A percentile compares a stretch with the other conserved stretches of the same genome.
phyloP scores from a whole-genome alignment of 1,284 basidiomycete species.

The Mrakiaceae sp. region DNA sequence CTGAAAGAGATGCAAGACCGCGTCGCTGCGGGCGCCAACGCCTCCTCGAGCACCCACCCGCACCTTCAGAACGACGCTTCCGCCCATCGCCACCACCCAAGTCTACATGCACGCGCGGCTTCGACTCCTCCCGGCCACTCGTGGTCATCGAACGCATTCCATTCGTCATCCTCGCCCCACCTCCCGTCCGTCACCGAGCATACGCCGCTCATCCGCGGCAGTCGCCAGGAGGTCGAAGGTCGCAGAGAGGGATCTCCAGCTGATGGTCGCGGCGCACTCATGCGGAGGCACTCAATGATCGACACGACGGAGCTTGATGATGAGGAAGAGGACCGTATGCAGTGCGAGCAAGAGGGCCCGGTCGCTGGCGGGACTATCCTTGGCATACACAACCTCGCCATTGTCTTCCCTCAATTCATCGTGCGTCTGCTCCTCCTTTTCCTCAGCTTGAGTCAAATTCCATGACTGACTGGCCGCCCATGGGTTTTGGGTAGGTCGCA shows the following conservation, averaged over 20 bases:
- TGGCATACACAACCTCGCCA: conserved; percentile 89
- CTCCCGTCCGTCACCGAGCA: no score
- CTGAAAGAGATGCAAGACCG: conserved; percentile 59
- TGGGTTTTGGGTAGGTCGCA: conserved; percentile 50
- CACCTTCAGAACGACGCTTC: not conserved
- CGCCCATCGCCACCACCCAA: conserved; percentile 22
- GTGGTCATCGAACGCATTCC: no score
- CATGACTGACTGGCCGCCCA: not conserved
- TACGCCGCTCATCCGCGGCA: no score
- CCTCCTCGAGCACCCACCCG: not conserved
- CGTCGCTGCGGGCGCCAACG: conserved; percentile 11
- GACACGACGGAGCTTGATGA: conserved; percentile 32
- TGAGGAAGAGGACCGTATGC: conserved; percentile 35
- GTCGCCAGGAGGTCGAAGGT: no score
- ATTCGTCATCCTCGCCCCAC: no score
- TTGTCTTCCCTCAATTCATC: conserved; percentile 83
- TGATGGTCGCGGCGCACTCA: conserved; percentile 21
- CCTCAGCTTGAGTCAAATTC: not conserved
- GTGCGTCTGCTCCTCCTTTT: conserved; percentile 41
- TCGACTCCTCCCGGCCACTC: conserved; percentile 18
- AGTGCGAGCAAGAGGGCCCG: conserved; percentile 42
- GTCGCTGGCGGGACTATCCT: conserved; percentile 86
- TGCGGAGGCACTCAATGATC: conserved; percentile 55
- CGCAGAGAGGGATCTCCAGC: no score
- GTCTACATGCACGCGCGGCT: conserved; percentile 39